These are phyloP conservation scores for Pythium dissotocum DNA, from an alignment of 352 stramenopile genomes.

Conservation along the genomic window DNA sequence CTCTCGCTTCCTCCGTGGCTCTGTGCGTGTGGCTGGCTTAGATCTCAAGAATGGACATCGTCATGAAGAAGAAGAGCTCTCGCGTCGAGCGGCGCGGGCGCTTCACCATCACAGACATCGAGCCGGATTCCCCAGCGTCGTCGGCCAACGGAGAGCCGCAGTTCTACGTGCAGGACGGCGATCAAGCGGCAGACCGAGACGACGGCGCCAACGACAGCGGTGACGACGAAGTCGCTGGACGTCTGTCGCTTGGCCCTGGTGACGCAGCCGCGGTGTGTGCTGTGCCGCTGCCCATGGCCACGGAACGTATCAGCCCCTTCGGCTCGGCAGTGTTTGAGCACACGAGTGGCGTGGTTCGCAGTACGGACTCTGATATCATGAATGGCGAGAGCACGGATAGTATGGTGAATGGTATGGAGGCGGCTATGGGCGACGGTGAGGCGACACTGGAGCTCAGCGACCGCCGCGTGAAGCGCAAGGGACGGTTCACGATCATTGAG, in stretches of 20 bases:
- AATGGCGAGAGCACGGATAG: background rate
- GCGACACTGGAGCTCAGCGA: conserved; percentile 3
- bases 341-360: conserved; percentile 7
- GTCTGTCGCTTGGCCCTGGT: background rate
- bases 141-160: background rate
- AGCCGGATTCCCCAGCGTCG: conserved; percentile 45
- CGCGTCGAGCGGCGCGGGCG: conserved; percentile 74
- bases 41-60: conserved; percentile 3
- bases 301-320: conserved; percentile 31
- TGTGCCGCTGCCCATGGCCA: background rate
- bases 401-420: background rate
- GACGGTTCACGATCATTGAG: conserved; percentile 87
- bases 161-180: conserved; percentile 8
- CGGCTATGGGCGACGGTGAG: background rate
- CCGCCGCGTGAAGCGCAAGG: conserved; percentile 63
- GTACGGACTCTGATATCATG: background rate
- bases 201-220: conserved; percentile 11
- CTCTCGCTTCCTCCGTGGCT: background rate
- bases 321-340: conserved; percentile 30
- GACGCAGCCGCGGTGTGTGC: conserved; percentile 1
- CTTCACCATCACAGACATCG: conserved; percentile 85
- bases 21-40: background rate
- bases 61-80: conserved; percentile 26
- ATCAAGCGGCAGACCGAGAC: conserved; percentile 1
- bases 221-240: background rate